phyloP scores from a whole-genome alignment of 352 stramenopile genomes.

The Hyphochytrium catenoides region DNA sequence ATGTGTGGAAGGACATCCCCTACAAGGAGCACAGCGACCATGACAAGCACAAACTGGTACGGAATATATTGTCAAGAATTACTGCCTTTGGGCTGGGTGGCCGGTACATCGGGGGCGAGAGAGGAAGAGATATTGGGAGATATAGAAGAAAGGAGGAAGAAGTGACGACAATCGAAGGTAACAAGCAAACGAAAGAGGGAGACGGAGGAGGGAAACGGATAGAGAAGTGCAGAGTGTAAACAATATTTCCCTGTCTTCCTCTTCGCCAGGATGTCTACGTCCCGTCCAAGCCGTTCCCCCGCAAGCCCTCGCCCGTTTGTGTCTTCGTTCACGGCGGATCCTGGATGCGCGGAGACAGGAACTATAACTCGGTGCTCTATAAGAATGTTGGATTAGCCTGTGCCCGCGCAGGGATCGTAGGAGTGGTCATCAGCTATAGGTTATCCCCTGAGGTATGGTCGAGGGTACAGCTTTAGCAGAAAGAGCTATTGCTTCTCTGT shows the following conservation, averaged over 20 bases:
- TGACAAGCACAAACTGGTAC: conserved; percentile 20
- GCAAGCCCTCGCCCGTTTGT: conserved; percentile 23
- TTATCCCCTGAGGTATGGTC: conserved; percentile 32
- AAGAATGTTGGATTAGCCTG: conserved; percentile 29
- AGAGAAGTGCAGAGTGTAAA: too few relatives aligned
- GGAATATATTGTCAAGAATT: conserved; percentile 2
- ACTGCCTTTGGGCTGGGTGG: too few relatives aligned
- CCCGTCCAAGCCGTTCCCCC: conserved; percentile 11
- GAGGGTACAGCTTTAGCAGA: too few relatives aligned
- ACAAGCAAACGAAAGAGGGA: not conserved
- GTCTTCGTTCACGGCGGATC: conserved; percentile 56
- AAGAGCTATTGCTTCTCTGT: too few relatives aligned
- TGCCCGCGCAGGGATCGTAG: conserved; percentile 15
- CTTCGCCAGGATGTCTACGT: conserved; percentile 26
- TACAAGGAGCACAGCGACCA: conserved; percentile 22
- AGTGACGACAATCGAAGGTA: not conserved
- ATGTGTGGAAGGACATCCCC: conserved; percentile 31
- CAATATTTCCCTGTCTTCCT: too few relatives aligned
- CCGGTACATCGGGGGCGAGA: too few relatives aligned
- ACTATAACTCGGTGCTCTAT: conserved; percentile 30
- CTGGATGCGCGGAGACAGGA: conserved; percentile 56
- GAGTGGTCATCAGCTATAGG: conserved; percentile 51
- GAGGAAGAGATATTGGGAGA: too few relatives aligned
- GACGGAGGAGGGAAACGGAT: conserved; percentile 1
- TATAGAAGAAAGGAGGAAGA: too few relatives aligned